phyloP scores from a whole-genome alignment of 805 yeast genomes.

The Wickerhamiella bombiphila region DNA sequence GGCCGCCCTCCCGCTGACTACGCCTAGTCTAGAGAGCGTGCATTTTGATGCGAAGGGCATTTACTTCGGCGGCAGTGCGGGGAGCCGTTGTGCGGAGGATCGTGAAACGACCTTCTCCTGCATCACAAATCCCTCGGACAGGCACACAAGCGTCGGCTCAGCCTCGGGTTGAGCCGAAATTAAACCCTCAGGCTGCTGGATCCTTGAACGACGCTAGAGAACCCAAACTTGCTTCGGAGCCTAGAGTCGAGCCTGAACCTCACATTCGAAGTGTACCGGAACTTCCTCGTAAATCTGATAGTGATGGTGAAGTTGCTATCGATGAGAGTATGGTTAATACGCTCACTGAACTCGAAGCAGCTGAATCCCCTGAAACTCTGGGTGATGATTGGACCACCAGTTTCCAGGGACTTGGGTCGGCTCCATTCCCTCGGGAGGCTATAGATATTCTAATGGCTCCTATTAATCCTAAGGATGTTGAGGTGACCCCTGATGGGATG shows the following conservation, averaged over 20 bases:
- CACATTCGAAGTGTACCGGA: constrained; percentile 6
- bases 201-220: constrained; percentile 2
- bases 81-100: neutral
- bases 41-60: no score
- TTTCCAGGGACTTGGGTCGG: constrained; percentile 70
- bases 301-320: neutral
- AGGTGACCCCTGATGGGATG: constrained; percentile 90
- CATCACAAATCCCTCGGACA: no score
- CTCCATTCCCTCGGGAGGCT: constrained; percentile 52
- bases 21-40: no score
- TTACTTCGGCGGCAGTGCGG: neutral
- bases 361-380: constrained; percentile 4
- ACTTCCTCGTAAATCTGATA: neutral
- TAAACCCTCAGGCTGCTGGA: neutral
- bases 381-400: constrained; percentile 65
- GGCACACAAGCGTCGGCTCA: no score
- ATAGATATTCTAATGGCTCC: constrained; percentile 48
- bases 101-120: no score
- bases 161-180: neutral
- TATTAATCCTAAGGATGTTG: constrained; percentile 60
- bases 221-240: constrained; percentile 3
- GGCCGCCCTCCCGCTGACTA: neutral
- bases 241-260: constrained; percentile 4
- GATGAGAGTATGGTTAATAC: constrained; percentile 5
- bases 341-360: neutral